Evolutionary conservation across 768 basidiomycete genomes (phyloP).

Genomic region (Rossbeevera mucosa): DNA sequence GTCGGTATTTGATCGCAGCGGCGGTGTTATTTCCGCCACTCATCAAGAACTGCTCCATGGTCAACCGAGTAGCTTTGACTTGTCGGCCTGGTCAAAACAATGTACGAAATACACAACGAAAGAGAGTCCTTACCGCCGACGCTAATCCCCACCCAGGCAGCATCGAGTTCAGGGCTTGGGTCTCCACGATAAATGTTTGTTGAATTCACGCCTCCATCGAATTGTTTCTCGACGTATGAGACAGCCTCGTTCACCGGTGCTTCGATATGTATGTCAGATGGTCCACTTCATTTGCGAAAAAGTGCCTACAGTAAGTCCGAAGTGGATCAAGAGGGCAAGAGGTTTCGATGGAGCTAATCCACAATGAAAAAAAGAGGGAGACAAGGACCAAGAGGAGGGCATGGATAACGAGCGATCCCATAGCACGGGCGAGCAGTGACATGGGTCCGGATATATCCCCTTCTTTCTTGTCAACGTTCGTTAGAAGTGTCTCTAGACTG

Average conservation of each 20-base stretch:
- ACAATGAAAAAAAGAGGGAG: neutral
- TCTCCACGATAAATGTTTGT: neutral
- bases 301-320: neutral
- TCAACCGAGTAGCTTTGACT: conserved; percentile 7
- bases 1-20: conserved; percentile 1
- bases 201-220: neutral
- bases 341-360: neutral
- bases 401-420: neutral
- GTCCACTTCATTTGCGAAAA: neutral
- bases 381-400: neutral
- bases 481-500: neutral
- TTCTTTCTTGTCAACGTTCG: neutral
- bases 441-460: neutral
- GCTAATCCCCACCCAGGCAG: conserved; percentile 1
- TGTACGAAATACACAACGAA: neutral
- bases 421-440: neutral
- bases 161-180: conserved; percentile 6
- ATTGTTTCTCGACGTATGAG: neutral
- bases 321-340: neutral
- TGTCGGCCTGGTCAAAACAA: neutral
- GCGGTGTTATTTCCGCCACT: conserved; percentile 1
- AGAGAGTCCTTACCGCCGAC: neutral
- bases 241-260: conserved; percentile 4
- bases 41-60: conserved; percentile 6
- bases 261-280: neutral